phyloP scores from a whole-genome alignment of 108 stramenopile species.

The Cylindrotheca closterium region DNA sequence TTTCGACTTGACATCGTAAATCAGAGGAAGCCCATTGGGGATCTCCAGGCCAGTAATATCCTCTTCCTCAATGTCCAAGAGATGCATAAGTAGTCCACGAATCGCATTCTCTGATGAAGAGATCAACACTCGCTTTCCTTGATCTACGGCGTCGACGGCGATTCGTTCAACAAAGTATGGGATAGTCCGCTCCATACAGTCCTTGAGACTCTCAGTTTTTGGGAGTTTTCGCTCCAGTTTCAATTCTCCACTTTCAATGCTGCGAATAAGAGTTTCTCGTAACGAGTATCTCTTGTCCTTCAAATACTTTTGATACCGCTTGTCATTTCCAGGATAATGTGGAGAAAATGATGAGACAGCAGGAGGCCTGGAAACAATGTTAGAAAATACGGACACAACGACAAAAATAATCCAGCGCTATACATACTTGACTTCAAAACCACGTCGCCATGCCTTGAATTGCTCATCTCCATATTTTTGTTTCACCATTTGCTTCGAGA shows the following conservation, averaged over 20 bases:
- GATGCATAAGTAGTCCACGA: conserved; percentile 95
- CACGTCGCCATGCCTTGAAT: conserved; percentile 90
- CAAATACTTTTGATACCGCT: conserved; percentile 78
- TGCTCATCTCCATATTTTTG: conserved; percentile 91
- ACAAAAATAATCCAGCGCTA: not conserved
- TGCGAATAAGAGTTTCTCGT: conserved; percentile 73
- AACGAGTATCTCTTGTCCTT: conserved; percentile 74
- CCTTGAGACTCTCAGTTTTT: conserved; percentile 85
- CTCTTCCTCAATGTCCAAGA: conserved; percentile 94
- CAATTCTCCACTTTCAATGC: conserved; percentile 66
- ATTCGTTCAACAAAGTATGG: conserved; percentile 91
- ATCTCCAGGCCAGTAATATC: conserved; percentile 92
- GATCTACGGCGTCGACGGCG: conserved; percentile 76
- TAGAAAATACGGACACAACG: not conserved
- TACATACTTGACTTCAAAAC: conserved; percentile 55
- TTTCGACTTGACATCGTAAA: conserved; percentile 80
- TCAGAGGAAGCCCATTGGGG: conserved; percentile 95
- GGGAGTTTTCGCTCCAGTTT: conserved; percentile 79
- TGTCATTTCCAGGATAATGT: conserved; percentile 88
- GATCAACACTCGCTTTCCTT: conserved; percentile 94
- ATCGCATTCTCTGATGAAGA: conserved; percentile 98
- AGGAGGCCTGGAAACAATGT: conserved; percentile 53
- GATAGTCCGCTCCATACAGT: conserved; percentile 78
- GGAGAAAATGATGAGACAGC: conserved; percentile 70
- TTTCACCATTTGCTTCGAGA: conserved; percentile 92